phyloP scores from a whole-genome alignment of 2,329 filamentous ascomycete species.

The Aurifilum marmelostoma region DNA sequence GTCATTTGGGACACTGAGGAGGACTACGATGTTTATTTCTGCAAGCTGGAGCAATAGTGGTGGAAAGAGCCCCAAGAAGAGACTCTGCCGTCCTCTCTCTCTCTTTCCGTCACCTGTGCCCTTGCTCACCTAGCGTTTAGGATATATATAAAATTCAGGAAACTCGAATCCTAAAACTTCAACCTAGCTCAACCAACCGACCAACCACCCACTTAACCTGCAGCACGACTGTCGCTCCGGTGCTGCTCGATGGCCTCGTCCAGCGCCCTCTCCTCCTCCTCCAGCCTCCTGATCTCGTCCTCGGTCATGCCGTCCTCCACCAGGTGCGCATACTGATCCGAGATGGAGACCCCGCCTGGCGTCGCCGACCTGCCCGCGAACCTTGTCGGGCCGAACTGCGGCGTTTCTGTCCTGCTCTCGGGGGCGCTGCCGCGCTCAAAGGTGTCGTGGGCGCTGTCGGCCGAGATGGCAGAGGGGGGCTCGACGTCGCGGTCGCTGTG shows the following conservation, averaged over 20 bases:
- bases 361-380: conserved; percentile 33
- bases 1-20: background rate
- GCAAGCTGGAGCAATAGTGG: background rate
- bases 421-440: background rate
- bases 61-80: background rate
- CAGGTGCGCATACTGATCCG: conserved; percentile 52
- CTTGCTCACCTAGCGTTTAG: background rate
- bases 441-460: conserved; percentile 7
- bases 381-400: conserved; percentile 21
- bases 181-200: background rate
- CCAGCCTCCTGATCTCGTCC: conserved; percentile 57
- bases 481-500: conserved; percentile 7
- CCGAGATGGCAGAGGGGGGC: conserved; percentile 18
- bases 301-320: conserved; percentile 65
- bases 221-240: conserved; percentile 30
- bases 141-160: background rate
- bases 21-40: background rate
- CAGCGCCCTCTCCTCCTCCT: conserved; percentile 61
- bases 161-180: background rate
- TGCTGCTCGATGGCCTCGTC: conserved; percentile 59
- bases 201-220: background rate
- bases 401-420: conserved; percentile 8
- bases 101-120: background rate
- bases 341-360: conserved; percentile 40
- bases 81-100: background rate